These are phyloP conservation scores for Stagonosporopsis chrysanthemi DNA, from an alignment of 2,329 filamentous ascomycete genomes.

Conservation along the genomic window DNA sequence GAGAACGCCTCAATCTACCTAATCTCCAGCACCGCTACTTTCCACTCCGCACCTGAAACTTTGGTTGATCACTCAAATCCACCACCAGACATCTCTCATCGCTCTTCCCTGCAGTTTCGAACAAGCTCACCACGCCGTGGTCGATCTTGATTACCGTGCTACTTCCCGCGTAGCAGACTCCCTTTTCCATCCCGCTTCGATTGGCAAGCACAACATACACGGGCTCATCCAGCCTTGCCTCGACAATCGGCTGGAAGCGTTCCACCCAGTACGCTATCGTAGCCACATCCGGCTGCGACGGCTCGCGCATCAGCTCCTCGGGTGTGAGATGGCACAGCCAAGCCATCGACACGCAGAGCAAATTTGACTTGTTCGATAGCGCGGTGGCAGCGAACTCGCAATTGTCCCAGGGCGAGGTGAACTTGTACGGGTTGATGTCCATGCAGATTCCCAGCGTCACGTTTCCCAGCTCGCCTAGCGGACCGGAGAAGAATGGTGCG, in stretches of 20 bases:
- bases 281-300: constrained; percentile 70
- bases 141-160: constrained; percentile 74
- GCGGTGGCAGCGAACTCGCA: constrained; percentile 68
- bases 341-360: constrained; percentile 78
- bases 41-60: constrained; percentile 45
- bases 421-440: constrained; percentile 70
- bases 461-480: constrained; percentile 46
- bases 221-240: constrained; percentile 53
- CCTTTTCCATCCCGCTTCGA: constrained; percentile 70
- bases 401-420: constrained; percentile 63
- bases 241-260: constrained; percentile 68
- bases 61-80: constrained; percentile 61
- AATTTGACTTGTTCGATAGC: constrained; percentile 62
- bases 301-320: constrained; percentile 57
- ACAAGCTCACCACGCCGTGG: constrained; percentile 70
- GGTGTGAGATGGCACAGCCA: constrained; percentile 70
- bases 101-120: constrained; percentile 73
- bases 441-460: constrained; percentile 60
- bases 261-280: constrained; percentile 79
- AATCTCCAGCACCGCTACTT: neutral
- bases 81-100: constrained; percentile 73
- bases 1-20: neutral
- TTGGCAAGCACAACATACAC: constrained; percentile 76
- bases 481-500: constrained; percentile 47
- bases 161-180: constrained; percentile 75